Percentiles rank a stretch among this genome's conserved stretches.
These are phyloP conservation scores for Antitrichia curtipendula DNA, from an alignment of 225 moss, liverwort and hornwort species.

Conservation along the genomic window DNA sequence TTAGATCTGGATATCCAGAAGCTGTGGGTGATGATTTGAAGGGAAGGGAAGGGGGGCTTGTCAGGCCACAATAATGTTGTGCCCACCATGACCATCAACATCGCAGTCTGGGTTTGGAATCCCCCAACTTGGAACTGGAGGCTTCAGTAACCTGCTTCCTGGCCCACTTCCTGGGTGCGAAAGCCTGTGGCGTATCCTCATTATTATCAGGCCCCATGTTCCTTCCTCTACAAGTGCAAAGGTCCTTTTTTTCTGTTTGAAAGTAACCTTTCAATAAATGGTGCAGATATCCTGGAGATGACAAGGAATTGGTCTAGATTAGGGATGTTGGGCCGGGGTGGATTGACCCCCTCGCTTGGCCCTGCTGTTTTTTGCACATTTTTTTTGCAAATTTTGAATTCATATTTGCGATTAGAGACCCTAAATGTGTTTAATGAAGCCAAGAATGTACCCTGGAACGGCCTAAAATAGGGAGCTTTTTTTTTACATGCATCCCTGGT, in stretches of 20 bases:
- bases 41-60: background rate
- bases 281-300: accelerated
- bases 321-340: too few species aligned
- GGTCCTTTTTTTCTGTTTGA: too few species aligned
- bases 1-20: background rate
- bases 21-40: background rate
- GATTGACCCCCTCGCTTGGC: too few species aligned
- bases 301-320: too few species aligned
- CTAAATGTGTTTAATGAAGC: too few species aligned
- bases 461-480: too few species aligned
- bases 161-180: background rate
- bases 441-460: too few species aligned
- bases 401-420: too few species aligned
- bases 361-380: too few species aligned
- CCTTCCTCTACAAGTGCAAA: background rate
- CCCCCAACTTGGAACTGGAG: background rate
- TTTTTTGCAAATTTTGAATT: too few species aligned
- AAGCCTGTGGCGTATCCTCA: background rate
- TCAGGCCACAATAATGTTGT: background rate
- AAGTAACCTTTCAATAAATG: background rate
- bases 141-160: background rate
- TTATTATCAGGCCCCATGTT: background rate
- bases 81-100: background rate
- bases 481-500: too few species aligned
- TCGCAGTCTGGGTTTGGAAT: background rate